phyloP scores from a whole-genome alignment of 2,329 filamentous ascomycete genomes.

The Paraconiothyrium sp. region DNA sequence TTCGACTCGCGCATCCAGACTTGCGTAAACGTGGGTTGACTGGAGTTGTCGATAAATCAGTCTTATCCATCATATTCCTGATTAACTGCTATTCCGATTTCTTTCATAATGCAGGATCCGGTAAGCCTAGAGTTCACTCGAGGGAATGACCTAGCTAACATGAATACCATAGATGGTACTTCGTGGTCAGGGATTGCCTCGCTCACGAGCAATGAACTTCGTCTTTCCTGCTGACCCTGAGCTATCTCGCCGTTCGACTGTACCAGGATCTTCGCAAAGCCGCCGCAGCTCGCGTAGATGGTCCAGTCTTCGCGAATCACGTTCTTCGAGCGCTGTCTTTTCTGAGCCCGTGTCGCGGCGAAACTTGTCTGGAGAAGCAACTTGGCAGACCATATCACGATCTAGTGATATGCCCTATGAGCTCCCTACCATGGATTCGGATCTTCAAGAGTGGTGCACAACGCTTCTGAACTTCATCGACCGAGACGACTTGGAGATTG shows the following conservation, averaged over 20 bases:
- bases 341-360: neutral
- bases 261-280: neutral
- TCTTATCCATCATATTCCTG: neutral
- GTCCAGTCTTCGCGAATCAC: neutral
- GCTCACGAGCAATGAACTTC: constrained; percentile 1
- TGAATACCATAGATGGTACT: neutral
- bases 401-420: neutral
- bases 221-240: neutral
- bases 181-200: neutral
- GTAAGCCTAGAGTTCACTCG: neutral
- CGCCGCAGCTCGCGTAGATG: neutral
- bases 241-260: neutral
- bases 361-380: neutral
- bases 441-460: neutral
- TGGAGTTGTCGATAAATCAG: neutral
- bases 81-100: neutral
- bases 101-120: neutral
- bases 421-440: neutral
- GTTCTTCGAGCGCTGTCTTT: neutral
- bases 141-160: neutral
- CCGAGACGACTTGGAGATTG: neutral
- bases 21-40: neutral
- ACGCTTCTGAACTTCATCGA: neutral
- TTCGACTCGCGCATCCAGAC: too few relatives aligned
- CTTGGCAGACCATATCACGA: neutral